phyloP scores from a whole-genome alignment of 2,329 filamentous ascomycete genomes.

The Trichoderma lentiforme region DNA sequence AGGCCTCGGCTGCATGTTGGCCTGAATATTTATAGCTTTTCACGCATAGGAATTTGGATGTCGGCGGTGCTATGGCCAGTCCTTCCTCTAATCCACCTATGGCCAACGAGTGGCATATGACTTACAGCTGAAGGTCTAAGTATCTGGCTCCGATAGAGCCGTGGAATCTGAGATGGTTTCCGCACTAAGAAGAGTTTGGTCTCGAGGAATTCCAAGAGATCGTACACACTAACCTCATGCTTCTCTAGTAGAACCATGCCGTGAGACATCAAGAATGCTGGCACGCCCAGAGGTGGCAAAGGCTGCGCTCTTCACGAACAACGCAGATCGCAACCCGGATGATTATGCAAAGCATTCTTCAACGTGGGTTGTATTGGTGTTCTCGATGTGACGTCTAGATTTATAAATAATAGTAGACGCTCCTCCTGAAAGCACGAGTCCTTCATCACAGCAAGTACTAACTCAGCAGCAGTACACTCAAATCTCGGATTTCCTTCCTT shows the following conservation, averaged over 20 bases:
- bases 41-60: neutral
- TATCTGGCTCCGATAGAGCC: neutral
- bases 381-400: neutral
- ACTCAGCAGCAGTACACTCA: constrained; percentile 23
- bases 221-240: neutral
- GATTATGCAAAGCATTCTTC: constrained; percentile 23
- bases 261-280: constrained; percentile 26
- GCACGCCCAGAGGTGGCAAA: constrained; percentile 1
- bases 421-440: neutral
- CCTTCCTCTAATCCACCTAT: neutral
- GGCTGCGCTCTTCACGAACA: constrained; percentile 24
- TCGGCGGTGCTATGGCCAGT: neutral
- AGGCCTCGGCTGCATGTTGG: neutral
- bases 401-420: constrained; percentile 10
- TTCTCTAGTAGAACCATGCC: neutral
- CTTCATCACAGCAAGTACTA: constrained; percentile 7
- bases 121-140: neutral
- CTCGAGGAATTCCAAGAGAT: neutral
- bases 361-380: neutral
- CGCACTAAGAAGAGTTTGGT: neutral
- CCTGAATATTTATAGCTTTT: neutral
- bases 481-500: constrained; percentile 33
- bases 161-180: neutral
- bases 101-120: neutral
- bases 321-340: neutral